Evolutionary conservation across 164 flowering plant species (phyloP), one percentile per base, ranked within the genome.

Genomic region (Vitis cinerea): DNA sequence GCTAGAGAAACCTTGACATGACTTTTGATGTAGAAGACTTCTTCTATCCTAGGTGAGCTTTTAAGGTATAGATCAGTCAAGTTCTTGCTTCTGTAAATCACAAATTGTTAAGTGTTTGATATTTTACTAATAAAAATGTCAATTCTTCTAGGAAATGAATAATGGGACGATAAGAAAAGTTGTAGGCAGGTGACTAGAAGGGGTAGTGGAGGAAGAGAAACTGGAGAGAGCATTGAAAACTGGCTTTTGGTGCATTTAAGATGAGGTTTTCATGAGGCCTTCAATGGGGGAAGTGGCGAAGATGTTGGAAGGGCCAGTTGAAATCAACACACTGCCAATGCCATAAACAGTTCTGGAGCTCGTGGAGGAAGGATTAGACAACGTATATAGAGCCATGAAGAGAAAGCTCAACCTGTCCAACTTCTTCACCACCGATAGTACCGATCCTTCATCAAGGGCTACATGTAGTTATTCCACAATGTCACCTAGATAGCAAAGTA

Each of bases 211-310:
- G 1, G 93, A 83, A 72, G 91, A 85, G 14, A 91, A 93, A 76
- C 61, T 91, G 1, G 62, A 50, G 50, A 85, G 91, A 72, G 94
- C 96, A 0, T 16, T 95, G 53, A 83, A 79, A 73, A 91, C 82
- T 12, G 97, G 85, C 0, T 92, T 95, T 27, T 95, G 99, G 99
- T 95, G 99, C 86, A 91, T 95, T 54, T 97, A 95, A 65, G 98
- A 95, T 60, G 97, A 91, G 69, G 83, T 88, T 2, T 69, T 61
- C 67, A 75, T 79, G 88, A 85, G 98, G 66, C 98, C 98, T 12
- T 78, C 97, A 47, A 95, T 95, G 98, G 94, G 99, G 9, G 91
- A 92, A 63, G 94, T 90, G 65, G 93, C 90, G 78, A 90, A 81
- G 80, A 92, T 95, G 92, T 72, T 92, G 76, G 99, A 95, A 81